Conservation (phyloP, 2,329 filamentous ascomycete genomes). For the Ophiostoma novo-ulmi region DNA sequence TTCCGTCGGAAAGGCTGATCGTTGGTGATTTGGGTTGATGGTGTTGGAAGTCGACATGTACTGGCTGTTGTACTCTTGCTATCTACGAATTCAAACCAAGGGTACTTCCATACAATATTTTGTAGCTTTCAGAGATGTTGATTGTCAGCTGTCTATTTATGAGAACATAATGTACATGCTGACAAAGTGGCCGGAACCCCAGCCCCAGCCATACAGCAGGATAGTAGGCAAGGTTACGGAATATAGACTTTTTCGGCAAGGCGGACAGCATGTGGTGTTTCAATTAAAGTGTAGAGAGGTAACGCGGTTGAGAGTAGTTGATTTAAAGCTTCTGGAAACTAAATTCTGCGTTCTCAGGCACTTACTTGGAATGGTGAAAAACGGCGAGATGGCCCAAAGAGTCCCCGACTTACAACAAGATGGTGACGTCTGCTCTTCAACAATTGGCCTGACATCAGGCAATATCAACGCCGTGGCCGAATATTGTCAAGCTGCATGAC, state of each 20-base stretch:
- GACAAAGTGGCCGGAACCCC: neutral
- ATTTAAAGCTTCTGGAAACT: no score
- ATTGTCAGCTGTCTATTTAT: neutral
- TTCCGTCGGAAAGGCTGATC: neutral
- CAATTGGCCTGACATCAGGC: neutral
- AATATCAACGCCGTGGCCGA: neutral
- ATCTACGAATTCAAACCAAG: neutral
- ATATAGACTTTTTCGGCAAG: neutral
- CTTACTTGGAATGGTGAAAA: neutral
- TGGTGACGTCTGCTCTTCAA: neutral
- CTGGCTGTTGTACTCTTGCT: neutral
- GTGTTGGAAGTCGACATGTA: neutral
- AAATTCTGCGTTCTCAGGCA: neutral
- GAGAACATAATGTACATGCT: neutral
- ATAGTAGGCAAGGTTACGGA: neutral
- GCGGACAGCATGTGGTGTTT: neutral
- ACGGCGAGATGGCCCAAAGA: neutral
- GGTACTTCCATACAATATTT: no score
- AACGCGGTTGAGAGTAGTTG: no score
- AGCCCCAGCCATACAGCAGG: neutral
- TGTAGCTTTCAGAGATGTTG: no score
- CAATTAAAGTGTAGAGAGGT: neutral
- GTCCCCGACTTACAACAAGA: neutral
- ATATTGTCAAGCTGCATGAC: neutral
- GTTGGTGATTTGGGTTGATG: neutral